Base-by-base conservation (phyloP, 495 filamentous ascomycete genomes). In the Evernia prunastri region DNA sequence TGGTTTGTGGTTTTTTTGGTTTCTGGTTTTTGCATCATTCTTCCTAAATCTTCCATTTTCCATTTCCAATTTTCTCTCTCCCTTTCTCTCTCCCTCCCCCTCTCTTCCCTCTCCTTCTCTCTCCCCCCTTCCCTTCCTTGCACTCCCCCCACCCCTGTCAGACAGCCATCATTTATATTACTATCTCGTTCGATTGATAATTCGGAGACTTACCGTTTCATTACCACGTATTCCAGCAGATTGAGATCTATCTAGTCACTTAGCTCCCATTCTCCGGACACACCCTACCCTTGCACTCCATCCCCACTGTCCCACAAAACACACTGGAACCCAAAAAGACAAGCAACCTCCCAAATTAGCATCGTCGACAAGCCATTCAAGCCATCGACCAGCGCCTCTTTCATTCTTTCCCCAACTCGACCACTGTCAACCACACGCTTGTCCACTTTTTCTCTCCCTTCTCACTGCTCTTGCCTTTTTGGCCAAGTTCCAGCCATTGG, bases 321-420 rank as follows among this genome's bases (percentile, higher is more conserved):
- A 54, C 29, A 54, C 51, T 54, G 27, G 7, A 25, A 31, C 15
- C n/a, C n/a, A 18, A 20, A 43, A 43, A 54, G 33, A 54, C 27
- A 36, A 31, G 17, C 8, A 18, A 7, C 10, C 56, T 42, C 60
- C 61, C 51, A 63, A 63, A 63, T 39, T 56, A 63, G 61, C 61
- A 63, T 56, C 56, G 47, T 61, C 18, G 49, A 56, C 51, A 56
- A 63, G 60, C 60, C 60, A 56, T 63, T 42, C 51, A 63, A 63
- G 61, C 61, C 61, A 63, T 57, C 51, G 23, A 36, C 51, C 35
- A 56, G 39, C 61, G 51, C 53, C 39, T 56, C 53, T 57, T 42
- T 42, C 53, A 20, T 39, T 57, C 40, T 63, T 43, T 53, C 29
- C 51, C 51, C 51, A 54, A 54, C 51, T 54, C 51, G 51, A 54